These are phyloP conservation scores for Linum usitatissimum DNA, from an alignment of 345 rosid species.

Conservation along the genomic window DNA sequence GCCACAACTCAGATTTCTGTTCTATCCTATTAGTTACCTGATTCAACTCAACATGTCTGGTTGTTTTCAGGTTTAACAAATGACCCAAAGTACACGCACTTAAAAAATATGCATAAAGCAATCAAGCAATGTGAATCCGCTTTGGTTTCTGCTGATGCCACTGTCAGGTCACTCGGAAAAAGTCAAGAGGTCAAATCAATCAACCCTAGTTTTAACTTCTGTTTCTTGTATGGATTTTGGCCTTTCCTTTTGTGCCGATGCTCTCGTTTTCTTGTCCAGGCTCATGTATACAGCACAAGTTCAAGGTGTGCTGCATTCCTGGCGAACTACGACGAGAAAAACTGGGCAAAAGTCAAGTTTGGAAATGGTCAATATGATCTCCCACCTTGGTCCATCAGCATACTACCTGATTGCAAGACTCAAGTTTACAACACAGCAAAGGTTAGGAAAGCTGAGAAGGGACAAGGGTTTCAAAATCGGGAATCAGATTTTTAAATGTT, in stretches of 20 bases:
- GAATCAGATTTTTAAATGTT: not conserved
- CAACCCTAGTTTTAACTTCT: not conserved
- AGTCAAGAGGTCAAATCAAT: constrained; percentile 24
- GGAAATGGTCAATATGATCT: constrained; percentile 28
- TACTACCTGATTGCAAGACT: constrained; percentile 29
- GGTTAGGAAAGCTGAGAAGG: constrained; percentile 18
- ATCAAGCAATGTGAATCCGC: constrained; percentile 37
- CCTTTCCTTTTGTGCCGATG: not conserved
- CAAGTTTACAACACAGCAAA: constrained; percentile 39
- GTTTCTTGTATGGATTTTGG: not conserved
- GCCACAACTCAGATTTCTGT: not conserved
- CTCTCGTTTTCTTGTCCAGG: constrained; percentile 14
- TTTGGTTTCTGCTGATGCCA: constrained; percentile 35
- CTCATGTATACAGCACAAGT: constrained; percentile 29
- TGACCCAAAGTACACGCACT: constrained; percentile 39
- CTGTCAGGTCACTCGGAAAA: constrained; percentile 26
- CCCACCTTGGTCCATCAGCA: constrained; percentile 46
- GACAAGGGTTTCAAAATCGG: constrained; percentile 20
- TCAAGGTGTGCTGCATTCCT: constrained; percentile 32
- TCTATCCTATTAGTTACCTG: not conserved
- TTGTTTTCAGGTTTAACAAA: constrained; percentile 25
- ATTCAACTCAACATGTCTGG: not conserved
- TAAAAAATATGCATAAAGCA: constrained; percentile 37
- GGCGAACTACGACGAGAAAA: constrained; percentile 32
- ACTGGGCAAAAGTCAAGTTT: constrained; percentile 24